Evolutionary conservation across 139 green algal genomes (phyloP), one percentile per base, ranked within the genome.

Genomic region (Tetraselmis chui): DNA sequence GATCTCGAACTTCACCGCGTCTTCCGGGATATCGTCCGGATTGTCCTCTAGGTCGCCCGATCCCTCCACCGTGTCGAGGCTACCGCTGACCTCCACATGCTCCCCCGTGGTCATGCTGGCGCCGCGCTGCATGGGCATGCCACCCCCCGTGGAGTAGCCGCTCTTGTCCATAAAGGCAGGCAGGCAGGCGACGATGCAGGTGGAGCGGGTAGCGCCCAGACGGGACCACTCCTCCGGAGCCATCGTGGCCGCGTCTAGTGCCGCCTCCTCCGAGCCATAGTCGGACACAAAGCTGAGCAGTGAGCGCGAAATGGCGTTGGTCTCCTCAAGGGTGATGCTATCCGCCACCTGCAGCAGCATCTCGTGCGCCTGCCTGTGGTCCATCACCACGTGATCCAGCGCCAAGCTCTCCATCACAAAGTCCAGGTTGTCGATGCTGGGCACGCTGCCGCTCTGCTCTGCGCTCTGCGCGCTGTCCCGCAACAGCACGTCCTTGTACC

Each of bases 341-440:
- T 94, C 89, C 30, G 90, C 91, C n/a, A 94, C 83, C 30, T 84
- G 75, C 30, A 88, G 30, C 89, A 98, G 90, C 31, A 79, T 81
- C 30, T 84, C 82, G 67, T 93, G 87, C 0, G 90, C 89, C 80
- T 91, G 84, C 76, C 84, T 78, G 59, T 93, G 92, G 59, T 93
- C 88, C 80, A 95, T 94, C 31, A 99, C 88, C 5, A 89, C 93
- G 92, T 98, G 94, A 0, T 94, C 94, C 77, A 97, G 92, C 24
- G 96, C 96, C 76, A 98, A 88, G 83, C 81, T 93, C 89, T 99
- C 97, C 97, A 99, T 99, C 75, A 98, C 87, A 86, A 98, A 99
- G 81, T 99, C 95, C 80, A 99, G 92, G 67, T 93, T 98, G 88
- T 99, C 94, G 30, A 96, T 76, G 59, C 80, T 91, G 58, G 93